A percentile compares a stretch with the other conserved stretches of the same genome.
These are phyloP conservation scores for Ustilago loliicola DNA, from an alignment of 1,284 basidiomycete genomes.

Conservation along the genomic window DNA sequence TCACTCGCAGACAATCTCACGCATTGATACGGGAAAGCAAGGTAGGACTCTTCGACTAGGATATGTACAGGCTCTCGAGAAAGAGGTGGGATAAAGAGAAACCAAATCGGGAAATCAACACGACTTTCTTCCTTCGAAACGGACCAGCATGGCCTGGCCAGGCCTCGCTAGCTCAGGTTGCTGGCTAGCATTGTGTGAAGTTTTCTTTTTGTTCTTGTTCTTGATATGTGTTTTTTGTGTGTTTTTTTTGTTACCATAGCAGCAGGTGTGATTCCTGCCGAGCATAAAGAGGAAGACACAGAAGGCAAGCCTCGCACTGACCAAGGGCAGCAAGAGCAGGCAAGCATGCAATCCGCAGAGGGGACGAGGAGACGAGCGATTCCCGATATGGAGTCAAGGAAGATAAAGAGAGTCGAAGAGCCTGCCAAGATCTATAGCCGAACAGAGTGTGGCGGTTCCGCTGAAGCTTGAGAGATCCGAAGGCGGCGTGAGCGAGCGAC, in stretches of 20 bases:
- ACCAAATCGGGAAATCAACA: slow-evolving; percentile 17
- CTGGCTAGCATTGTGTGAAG: slow-evolving; percentile 3
- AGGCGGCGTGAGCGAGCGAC: neutral
- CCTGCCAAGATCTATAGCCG: slow-evolving; percentile 42
- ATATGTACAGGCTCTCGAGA: neutral
- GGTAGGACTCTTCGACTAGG: slow-evolving; percentile 4
- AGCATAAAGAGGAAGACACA: slow-evolving; percentile 12
- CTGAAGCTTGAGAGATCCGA: slow-evolving; percentile 30
- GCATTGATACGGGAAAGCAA: neutral
- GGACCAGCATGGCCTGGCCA: slow-evolving; percentile 5
- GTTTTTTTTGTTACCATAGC: neutral
- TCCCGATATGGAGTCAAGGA: slow-evolving; percentile 16
- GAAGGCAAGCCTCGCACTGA: neutral
- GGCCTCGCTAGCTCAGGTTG: slow-evolving; percentile 5
- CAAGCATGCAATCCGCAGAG: slow-evolving; percentile 19
- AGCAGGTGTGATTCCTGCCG: slow-evolving; percentile 7
- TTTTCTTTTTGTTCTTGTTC: slow-evolving; percentile 1
- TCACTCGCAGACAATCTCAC: neutral
- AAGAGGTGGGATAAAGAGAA: neutral
- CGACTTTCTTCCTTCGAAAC: slow-evolving; percentile 6
- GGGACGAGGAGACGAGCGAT: slow-evolving; percentile 8
- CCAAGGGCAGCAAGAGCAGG: neutral
- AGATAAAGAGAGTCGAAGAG: slow-evolving; percentile 22
- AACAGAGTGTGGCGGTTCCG: slow-evolving; percentile 23
- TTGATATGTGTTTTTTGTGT: neutral